A percentile compares a stretch with the other conserved stretches of the same genome.
Conservation (phyloP, 306 rosid species). For the Oemleria cerasiformis region DNA sequence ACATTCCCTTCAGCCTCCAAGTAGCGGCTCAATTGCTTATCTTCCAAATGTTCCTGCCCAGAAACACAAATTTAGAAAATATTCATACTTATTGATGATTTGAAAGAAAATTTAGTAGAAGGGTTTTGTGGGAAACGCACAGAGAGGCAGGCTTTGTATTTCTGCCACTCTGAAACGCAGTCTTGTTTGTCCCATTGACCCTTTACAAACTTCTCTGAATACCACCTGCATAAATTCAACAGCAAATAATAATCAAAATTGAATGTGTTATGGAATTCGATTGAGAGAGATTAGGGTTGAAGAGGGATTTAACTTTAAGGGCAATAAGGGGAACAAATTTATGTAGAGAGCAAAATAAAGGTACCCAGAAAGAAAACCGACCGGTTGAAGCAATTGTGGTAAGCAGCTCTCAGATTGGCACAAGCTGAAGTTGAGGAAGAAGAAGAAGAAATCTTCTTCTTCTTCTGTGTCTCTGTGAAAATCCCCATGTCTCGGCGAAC, state of each 20-base stretch:
- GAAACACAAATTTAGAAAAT: neutral
- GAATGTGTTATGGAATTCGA: neutral
- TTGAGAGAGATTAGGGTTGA: slow-evolving; percentile 24
- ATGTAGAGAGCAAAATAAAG: neutral
- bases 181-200: slow-evolving; percentile 73
- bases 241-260: no score
- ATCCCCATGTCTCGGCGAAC: slow-evolving; percentile 20
- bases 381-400: slow-evolving; percentile 90
- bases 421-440: slow-evolving; percentile 66
- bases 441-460: slow-evolving; percentile 39
- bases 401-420: slow-evolving; percentile 65
- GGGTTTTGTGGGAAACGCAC: slow-evolving; percentile 28
- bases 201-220: slow-evolving; percentile 68
- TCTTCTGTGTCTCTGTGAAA: slow-evolving; percentile 21
- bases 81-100: neutral
- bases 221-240: slow-evolving; percentile 46
- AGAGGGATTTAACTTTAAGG: slow-evolving; percentile 16
- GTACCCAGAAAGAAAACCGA: neutral
- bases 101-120: neutral
- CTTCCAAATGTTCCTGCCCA: slow-evolving; percentile 65
- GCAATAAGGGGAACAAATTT: neutral
- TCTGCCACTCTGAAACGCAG: slow-evolving; percentile 71
- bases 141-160: slow-evolving; percentile 80
- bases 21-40: slow-evolving; percentile 62
- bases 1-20: slow-evolving; percentile 57